These are phyloP conservation scores for Tubosaeta sp. DNA, from an alignment of 768 basidiomycete species.

Conservation along the genomic window DNA sequence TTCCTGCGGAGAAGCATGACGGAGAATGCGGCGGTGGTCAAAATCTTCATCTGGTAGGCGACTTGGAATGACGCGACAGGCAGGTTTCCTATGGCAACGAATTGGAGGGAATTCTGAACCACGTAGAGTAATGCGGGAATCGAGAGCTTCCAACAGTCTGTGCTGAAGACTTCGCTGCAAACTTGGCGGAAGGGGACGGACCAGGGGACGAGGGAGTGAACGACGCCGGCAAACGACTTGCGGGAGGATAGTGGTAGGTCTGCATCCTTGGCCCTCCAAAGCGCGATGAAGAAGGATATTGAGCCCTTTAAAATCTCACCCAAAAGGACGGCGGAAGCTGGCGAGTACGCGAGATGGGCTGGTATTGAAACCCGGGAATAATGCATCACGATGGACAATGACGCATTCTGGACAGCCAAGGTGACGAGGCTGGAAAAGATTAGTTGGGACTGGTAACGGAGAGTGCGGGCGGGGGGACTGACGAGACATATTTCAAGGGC, in stretches of 20 bases:
- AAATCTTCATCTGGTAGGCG: conserved; percentile 97
- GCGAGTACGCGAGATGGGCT: conserved; percentile 78
- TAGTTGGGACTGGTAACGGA: background rate
- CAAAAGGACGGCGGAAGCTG: conserved; percentile 89
- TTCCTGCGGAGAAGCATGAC: conserved; percentile 76
- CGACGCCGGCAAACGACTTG: conserved; percentile 34
- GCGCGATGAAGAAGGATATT: conserved; percentile 89
- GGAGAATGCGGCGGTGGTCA: conserved; percentile 92
- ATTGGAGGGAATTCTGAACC: conserved; percentile 96
- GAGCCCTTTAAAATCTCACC: conserved; percentile 92
- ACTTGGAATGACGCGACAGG: conserved; percentile 98
- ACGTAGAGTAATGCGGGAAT: conserved; percentile 95
- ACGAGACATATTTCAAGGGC: conserved; percentile 81
- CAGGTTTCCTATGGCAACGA: conserved; percentile 92
- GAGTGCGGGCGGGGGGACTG: conserved; percentile 29
- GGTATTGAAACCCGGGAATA: conserved; percentile 91
- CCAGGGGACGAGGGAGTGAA: conserved; percentile 42
- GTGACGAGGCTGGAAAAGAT: conserved; percentile 58
- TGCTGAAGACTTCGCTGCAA: conserved; percentile 73
- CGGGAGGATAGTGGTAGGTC: conserved; percentile 41
- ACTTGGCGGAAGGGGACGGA: conserved; percentile 51
- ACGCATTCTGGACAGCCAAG: conserved; percentile 91
- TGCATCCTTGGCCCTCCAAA: conserved; percentile 44
- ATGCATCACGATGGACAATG: conserved; percentile 96
- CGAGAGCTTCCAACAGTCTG: conserved; percentile 96